Evolutionary conservation across 345 rosid species (phyloP).

Genomic region (Litchi chinensis): DNA sequence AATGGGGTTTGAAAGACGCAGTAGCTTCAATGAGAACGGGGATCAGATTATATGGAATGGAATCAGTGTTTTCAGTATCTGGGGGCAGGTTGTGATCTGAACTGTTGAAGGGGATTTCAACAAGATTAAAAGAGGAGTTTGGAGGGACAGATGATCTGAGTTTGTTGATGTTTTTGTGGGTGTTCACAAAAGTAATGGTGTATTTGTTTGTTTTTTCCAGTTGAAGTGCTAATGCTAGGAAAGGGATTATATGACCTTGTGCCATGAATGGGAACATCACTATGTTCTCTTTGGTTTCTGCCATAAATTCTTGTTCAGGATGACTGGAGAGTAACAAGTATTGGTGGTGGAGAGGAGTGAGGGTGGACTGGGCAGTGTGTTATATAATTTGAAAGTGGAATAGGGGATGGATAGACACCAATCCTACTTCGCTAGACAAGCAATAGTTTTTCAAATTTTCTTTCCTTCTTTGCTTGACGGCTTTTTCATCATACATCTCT

Average conservation of each 20-base stretch:
- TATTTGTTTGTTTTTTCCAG: conserved; percentile 23
- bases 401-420: not conserved
- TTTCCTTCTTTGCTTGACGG: no score
- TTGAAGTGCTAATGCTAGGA: conserved; percentile 47
- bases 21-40: conserved; percentile 40
- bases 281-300: conserved; percentile 19
- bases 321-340: not conserved
- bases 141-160: conserved; percentile 41
- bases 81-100: conserved; percentile 50
- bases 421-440: no score
- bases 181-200: conserved; percentile 39
- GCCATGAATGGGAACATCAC: conserved; percentile 51
- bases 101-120: conserved; percentile 45
- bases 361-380: not conserved
- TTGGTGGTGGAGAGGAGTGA: no score
- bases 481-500: no score
- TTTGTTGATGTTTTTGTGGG: conserved; percentile 39
- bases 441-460: no score
- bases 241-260: conserved; percentile 52
- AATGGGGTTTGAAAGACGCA: conserved; percentile 36
- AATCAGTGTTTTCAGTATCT: conserved; percentile 41
- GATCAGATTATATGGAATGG: conserved; percentile 43
- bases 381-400: not conserved
- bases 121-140: conserved; percentile 38
- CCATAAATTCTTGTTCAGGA: not conserved